Percentiles rank a stretch among this genome's conserved stretches.
phyloP scores from a whole-genome alignment of 2,329 filamentous ascomycete genomes.

The Calonectria ilicicola region DNA sequence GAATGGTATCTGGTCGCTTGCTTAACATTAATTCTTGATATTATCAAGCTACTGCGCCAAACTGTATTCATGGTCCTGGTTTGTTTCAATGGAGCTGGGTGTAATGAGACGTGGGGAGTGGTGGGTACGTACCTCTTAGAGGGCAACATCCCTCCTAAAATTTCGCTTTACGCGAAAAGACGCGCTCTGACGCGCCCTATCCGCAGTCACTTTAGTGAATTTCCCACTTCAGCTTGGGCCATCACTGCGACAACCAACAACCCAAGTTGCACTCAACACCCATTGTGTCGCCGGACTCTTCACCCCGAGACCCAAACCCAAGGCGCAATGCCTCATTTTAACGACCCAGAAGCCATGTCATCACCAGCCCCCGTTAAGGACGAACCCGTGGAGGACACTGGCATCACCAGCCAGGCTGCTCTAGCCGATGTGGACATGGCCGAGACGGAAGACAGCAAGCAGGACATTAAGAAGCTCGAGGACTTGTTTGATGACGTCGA shows the following conservation, averaged over 20 bases:
- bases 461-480: conserved; percentile 64
- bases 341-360: conserved; percentile 37
- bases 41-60: background rate
- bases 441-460: conserved; percentile 48
- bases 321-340: conserved; percentile 38
- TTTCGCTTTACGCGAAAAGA: conserved; percentile 43
- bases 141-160: conserved; percentile 6
- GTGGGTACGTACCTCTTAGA: conserved; percentile 32
- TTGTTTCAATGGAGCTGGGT: background rate
- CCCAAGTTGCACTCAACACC: background rate
- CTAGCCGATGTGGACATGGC: conserved; percentile 35
- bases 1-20: no score
- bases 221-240: background rate
- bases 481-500: conserved; percentile 70
- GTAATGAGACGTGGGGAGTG: background rate
- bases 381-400: conserved; percentile 41
- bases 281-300: background rate
- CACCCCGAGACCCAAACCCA: background rate
- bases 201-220: conserved; percentile 25
- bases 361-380: conserved; percentile 42
- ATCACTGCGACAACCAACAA: conserved; percentile 39
- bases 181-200: conserved; percentile 37
- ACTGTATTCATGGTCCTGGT: background rate
- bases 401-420: conserved; percentile 29
- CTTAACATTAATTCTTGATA: background rate